Percentiles rank a stretch among this genome's conserved stretches.
These are phyloP conservation scores for Colletotrichum navitas DNA, from an alignment of 2,329 filamentous ascomycete genomes.

Conservation along the genomic window DNA sequence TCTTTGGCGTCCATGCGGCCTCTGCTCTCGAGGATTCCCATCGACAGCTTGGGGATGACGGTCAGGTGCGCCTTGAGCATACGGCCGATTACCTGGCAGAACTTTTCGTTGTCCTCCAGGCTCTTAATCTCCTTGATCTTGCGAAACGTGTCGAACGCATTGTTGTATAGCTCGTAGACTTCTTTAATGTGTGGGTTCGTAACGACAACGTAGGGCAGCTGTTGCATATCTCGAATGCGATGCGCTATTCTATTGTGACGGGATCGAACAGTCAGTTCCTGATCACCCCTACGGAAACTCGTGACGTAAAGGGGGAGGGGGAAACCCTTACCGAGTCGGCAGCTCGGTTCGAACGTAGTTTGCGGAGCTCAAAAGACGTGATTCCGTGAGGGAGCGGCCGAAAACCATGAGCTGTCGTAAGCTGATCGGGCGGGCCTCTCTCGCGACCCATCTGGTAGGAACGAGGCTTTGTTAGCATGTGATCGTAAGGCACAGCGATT, in stretches of 20 bases:
- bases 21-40: slow-evolving; percentile 92
- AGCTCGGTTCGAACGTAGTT: slow-evolving; percentile 98
- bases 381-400: slow-evolving; percentile 91
- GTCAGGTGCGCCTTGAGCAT: slow-evolving; percentile 90
- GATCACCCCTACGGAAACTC: background rate
- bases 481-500: slow-evolving; percentile 2
- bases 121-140: slow-evolving; percentile 86
- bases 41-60: slow-evolving; percentile 93
- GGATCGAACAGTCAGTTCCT: slow-evolving; percentile 18
- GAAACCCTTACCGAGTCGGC: slow-evolving; percentile 75
- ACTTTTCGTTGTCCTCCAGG: slow-evolving; percentile 88
- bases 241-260: slow-evolving; percentile 78
- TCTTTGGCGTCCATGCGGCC: slow-evolving; percentile 83
- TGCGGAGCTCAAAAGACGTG: slow-evolving; percentile 89
- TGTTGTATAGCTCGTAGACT: slow-evolving; percentile 97
- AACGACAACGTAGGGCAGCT: slow-evolving; percentile 93
- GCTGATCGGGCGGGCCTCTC: slow-evolving; percentile 94
- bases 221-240: slow-evolving; percentile 96
- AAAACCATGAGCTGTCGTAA: slow-evolving; percentile 97
- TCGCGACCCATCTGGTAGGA: slow-evolving; percentile 83
- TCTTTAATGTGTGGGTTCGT: slow-evolving; percentile 95
- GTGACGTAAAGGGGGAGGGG: background rate
- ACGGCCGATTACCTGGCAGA: slow-evolving; percentile 83
- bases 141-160: slow-evolving; percentile 92
- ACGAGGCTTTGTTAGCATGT: slow-evolving; percentile 41